Base-by-base conservation (phyloP, 371 early-diverging fungal genomes). In the Mortierella sp. region DNA sequence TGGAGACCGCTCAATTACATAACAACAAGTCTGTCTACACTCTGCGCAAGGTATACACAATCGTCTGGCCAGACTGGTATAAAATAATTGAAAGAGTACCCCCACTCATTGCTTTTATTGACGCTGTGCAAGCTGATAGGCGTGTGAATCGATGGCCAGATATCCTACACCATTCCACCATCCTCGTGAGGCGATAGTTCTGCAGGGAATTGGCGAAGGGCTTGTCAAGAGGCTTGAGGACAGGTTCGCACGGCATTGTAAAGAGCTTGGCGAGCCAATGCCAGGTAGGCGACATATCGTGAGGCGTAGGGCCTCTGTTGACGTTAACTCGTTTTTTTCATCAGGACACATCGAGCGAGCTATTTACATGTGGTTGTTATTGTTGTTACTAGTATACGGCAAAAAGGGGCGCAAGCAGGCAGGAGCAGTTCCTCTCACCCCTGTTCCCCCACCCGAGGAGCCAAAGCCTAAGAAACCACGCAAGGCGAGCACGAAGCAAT, bases 141-240 rank as follows among this genome's bases (percentile, higher is more conserved):
- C 96, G 2, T 89, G 90, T 75, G 92, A 93, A n/a, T 92, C 94
- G 1, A 80, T 95, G 75, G 83, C 83, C 2, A 90, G 89, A 77
- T 94, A 92, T 76, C 93, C 94, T 28, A 80, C 89, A 6, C 63
- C 80, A 0, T 91, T 95, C 55, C 74, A 75, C 0, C 92, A 94
- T 45, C 93, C 94, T 28, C 70, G 76, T 0, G 93, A 95, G 77
- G 91, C 94, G 0, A 24, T 81, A 19, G 79, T 87, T 70, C 88
- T 96, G 19, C 81, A 90, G 21, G 93, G 94, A 8, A 92, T 96
- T 74, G 96, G 96, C 21, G 90, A 91, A 21, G 84, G 76, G 0
- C 91, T 95, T 50, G 94, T 90, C 3, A 80, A 87, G n/a, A 89
- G 84, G 45, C 88, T 97, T 1, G 93, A 94, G 48, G 87, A 89